Evolutionary conservation across 805 yeast genomes (phyloP), one percentile per base, ranked within the genome.

Genomic region (Nematodospora valgi): DNA sequence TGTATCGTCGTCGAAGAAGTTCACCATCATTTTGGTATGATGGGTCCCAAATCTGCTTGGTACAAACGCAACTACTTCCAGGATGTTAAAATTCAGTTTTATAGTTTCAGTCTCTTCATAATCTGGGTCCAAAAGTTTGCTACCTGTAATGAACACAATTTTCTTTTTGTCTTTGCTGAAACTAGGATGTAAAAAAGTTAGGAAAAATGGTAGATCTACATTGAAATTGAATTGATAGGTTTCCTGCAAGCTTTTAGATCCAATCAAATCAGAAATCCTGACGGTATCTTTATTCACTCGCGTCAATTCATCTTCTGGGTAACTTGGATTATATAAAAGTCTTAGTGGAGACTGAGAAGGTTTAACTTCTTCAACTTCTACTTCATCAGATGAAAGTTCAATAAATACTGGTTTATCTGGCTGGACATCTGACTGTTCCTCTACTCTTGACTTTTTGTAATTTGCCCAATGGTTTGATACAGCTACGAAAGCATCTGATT

Each of bases 21-120:
- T 81, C 10, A 82, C 58, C 67, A 82, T 76, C 72, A 82, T 58
- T 49, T 82, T 82, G 1, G 86, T 70, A 51, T 82, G 91, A 52
- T 82, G 88, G 3, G 58, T 56, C n/a, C 58, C 72, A 46, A 37
- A 70, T 19, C 52, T 45, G 41, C 41, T 62, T 8, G 61, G 64
- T 31, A 50, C 46, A 38, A 38, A 51, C 8, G 63, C 70, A 10
- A 65, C 44, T 1, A 72, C 47, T 37, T 60, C 58, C 4, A 43
- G 27, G 10, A 64, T 36, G 35, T 59, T 52, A 38, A 48, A 54
- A 23, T 48, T 41, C 12, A 35, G 12, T 4, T 40, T 40, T 15
- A 55, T 28, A 34, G 42, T 22, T 17, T 36, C 20, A 24, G 39
- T 34, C 6, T 46, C 48, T 11, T 35, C 26, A 43, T 39, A 43